These are phyloP conservation scores for rapeseed (Brassica napus) DNA, from an alignment of 345 rosid species.

Conservation along the genomic window Da-Ae NC_063451.1:14967001-14967500, in stretches of 20 bases:
- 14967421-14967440: too few species aligned
- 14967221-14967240: background rate
- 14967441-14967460: too few species aligned
- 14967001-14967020: background rate
- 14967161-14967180: slow-evolving; percentile 6
- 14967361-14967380: background rate
- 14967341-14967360: background rate
- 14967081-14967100: slow-evolving; percentile 16
- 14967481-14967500: too few species aligned
- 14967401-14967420: background rate
- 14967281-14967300: background rate
- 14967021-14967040: background rate
- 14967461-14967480: too few species aligned
- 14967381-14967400: background rate
- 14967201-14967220: background rate
- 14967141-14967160: background rate
- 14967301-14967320: background rate
- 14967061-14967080: background rate
- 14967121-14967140: slow-evolving; percentile 9
- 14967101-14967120: slow-evolving; percentile 16
- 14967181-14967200: background rate
- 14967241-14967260: slow-evolving; percentile 26
- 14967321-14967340: background rate
- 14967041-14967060: background rate
- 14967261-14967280: slow-evolving; percentile 18